Base-by-base conservation (phyloP, 2,329 filamentous ascomycete species). In the Neocatenulostroma microsporum region DNA sequence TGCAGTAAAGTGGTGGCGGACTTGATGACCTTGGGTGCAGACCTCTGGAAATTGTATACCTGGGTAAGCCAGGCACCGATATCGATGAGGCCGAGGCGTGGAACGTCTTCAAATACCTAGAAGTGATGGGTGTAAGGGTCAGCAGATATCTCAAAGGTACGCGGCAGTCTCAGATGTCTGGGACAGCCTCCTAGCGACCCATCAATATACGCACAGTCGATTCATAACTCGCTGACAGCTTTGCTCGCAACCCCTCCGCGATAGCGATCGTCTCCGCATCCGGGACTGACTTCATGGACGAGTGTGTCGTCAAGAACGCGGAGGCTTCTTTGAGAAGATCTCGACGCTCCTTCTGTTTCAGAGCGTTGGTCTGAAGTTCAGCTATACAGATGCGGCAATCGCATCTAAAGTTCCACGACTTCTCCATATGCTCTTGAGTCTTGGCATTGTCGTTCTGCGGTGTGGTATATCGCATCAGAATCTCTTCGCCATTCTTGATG, bases 401-500 rank as follows among this genome's bases (percentile, higher is more conserved):
- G 30, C 40, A 42, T 19, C 31, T 19, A 21, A 42, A 39, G 3
- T 18, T 28, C 40, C 40, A 42, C 2, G 35, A 27, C 2, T 39
- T 26, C 12, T 67, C 39, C 2, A 34, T 25, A n/a, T 55, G 47
- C 38, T 61, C 58, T 0, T 49, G 47, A 8, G 61, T 51, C 3
- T 61, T 29, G 4, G 26, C 50, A 13, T 59, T 54, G 0, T 46
- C 26, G 2, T 42, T 33, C 1, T 39, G 3, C 2, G 57, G 50
- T 3, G 2, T 32, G 11, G 23, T 35, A 27, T 51, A 51, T 1
- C 24, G 20, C 4, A 44, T 37, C 2, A 50, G 46, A 5, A 78
- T 45, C 49, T 78, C 72, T 0, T 69, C 64, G 19, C 58, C 57
- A 0, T 63, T 43, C 0, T 58, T 43, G 1, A 77, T 50, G 28